Conservation (phyloP, 345 rosid genomes). For the Lepidium aucheri region DNA sequence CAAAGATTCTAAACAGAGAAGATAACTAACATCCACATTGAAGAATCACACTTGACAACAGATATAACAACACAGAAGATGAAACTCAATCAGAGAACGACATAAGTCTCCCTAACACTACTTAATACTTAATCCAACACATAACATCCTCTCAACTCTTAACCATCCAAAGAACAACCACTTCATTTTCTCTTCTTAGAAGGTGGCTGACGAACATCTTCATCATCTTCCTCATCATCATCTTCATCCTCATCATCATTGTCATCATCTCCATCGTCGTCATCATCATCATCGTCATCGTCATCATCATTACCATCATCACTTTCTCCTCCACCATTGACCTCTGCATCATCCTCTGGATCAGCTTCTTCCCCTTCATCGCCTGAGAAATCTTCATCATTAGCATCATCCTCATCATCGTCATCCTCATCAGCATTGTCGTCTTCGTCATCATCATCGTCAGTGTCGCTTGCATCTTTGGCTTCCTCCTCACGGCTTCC, state of each 20-base stretch:
- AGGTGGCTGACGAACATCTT: constrained; percentile 45
- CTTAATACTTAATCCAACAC: neutral
- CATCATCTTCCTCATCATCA: constrained; percentile 37
- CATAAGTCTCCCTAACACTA: neutral
- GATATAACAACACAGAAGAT: neutral
- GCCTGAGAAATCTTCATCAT: constrained; percentile 52
- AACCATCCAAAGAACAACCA: neutral
- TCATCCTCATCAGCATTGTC: constrained; percentile 18
- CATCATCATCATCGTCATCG: constrained; percentile 30
- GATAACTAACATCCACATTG: neutral
- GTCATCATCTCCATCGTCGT: constrained; percentile 27
- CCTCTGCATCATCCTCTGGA: constrained; percentile 52
- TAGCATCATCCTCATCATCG: constrained; percentile 31
- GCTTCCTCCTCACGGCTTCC: constrained; percentile 32
- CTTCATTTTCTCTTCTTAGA: constrained; percentile 56
- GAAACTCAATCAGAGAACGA: neutral
- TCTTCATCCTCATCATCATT: constrained; percentile 38
- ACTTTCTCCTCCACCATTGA: constrained; percentile 46
- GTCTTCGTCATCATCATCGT: constrained; percentile 35
- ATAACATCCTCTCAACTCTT: constrained; percentile 2
- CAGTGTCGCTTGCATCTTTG: constrained; percentile 51
- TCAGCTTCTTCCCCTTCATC: constrained; percentile 48
- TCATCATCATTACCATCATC: constrained; percentile 45
- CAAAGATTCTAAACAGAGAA: neutral
- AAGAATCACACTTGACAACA: neutral